Conservation (phyloP, 2,329 filamentous ascomycete species). For the Aspergillus oerlinghausenensis region DNA sequence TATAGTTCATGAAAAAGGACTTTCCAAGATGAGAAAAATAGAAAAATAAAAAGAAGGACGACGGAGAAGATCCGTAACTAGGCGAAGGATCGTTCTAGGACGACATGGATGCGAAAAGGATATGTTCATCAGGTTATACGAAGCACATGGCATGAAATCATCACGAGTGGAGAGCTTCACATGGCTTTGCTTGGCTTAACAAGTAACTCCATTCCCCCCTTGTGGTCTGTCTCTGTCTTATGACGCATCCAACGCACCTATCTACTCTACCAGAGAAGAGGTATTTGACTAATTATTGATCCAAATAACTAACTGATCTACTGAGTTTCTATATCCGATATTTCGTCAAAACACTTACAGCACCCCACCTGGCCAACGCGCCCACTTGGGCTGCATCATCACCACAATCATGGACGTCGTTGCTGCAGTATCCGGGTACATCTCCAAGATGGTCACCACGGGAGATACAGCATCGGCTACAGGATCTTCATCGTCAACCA, state of each 20-base stretch:
- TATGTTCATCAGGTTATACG: not conserved
- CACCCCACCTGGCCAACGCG: constrained; percentile 1
- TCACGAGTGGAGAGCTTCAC: constrained; percentile 3
- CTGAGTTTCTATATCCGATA: not conserved
- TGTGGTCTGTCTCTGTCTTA: too few relatives aligned
- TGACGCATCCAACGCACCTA: not conserved
- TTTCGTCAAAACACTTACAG: not conserved
- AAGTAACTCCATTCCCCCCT: too few relatives aligned
- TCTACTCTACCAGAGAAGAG: not conserved
- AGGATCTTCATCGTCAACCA: constrained; percentile 62
- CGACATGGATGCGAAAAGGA: constrained; percentile 3
- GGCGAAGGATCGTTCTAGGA: not conserved
- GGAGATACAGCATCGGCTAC: constrained; percentile 62
- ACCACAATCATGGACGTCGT: constrained; percentile 75
- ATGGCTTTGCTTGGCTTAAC: constrained; percentile 10
- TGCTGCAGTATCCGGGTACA: constrained; percentile 87
- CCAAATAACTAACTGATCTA: not conserved
- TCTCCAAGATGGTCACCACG: constrained; percentile 89
- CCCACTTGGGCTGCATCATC: constrained; percentile 15
- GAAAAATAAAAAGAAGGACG: not conserved
- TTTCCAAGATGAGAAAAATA: not conserved
- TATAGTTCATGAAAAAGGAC: constrained; percentile 1
- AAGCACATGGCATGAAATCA: constrained; percentile 9
- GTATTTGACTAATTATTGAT: not conserved
- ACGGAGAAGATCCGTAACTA: not conserved